Conservation (phyloP, 257 asterid species). For the Petunia axillaris region DNA sequence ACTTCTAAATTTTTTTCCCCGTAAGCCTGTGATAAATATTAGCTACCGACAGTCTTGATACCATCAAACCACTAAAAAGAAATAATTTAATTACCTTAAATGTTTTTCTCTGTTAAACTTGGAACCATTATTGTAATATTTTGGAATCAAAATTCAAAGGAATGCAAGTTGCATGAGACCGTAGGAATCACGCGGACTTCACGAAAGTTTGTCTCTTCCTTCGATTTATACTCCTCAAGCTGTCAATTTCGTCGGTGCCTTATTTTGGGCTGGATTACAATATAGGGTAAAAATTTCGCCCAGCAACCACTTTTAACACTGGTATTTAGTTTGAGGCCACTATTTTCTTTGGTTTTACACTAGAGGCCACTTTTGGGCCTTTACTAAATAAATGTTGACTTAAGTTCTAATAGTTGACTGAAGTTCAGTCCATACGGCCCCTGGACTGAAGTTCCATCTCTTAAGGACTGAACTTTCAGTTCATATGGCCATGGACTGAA, state of each 20-base stretch:
- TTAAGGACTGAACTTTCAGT: too few species aligned
- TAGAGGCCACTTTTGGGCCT: too few species aligned
- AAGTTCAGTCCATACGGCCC: too few species aligned
- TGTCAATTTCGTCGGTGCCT: conserved; percentile 21
- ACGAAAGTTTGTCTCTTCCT: background rate
- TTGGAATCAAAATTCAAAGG: background rate
- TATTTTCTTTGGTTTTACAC: too few species aligned
- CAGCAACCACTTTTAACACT: too few species aligned
- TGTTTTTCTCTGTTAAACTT: background rate
- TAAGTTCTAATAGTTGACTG: too few species aligned
- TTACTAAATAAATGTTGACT: too few species aligned
- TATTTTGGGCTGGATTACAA: background rate
- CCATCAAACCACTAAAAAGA: background rate
- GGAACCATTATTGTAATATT: background rate
- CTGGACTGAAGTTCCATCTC: too few species aligned
- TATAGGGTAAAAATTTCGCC: background rate
- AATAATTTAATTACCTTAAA: background rate
- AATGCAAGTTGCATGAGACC: conserved; percentile 10
- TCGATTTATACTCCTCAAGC: background rate
- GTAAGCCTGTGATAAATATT: too few species aligned
- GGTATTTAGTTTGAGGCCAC: too few species aligned
- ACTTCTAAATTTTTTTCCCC: too few species aligned
- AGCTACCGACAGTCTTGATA: background rate
- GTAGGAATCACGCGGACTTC: background rate
- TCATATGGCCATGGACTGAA: too few species aligned